Evolutionary conservation across 129 eudicot species (phyloP), one percentile per base, ranked within the genome.

Genomic region (Flaveria robusta): DNA sequence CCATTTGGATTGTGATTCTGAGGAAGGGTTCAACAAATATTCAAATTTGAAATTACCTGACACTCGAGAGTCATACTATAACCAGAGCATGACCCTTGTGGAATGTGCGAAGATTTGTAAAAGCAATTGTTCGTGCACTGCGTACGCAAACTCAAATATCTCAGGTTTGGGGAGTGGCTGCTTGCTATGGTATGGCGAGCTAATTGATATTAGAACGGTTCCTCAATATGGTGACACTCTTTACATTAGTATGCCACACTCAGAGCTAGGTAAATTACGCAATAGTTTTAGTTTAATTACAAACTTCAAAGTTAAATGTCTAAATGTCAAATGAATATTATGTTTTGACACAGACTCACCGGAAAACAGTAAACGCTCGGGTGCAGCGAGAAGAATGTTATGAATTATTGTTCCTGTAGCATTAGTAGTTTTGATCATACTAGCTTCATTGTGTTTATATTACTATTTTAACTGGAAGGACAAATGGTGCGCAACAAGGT

Each of bases 121-220:
- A 72, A 81, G 52, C 19, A 72, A 89, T 42, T 86, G 96, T 43
- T 79, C 84, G 9, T 89, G 95, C 50, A 39, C 67, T 45, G 87
- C 87, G 7, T 89, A 86, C 50, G 16, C 87, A n/a, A 58, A 74
- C 34, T 37, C 72, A 8, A 71, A 84, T 49, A 69, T 72, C 2
- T 71, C 78, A 2, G 78, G 81, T 18, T 46, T 72, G 1, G 84
- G 95, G 4, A 81, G 67, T 62, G 91, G 91, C 15, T 89, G 91
- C 71, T 80, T 86, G 79, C 54, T 77, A 20, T 89, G 89, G 91
- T 77, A 55, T 9, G 84, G 79, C 10, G 85, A 83, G 19, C 47
- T 89, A 73, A 34, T 86, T 52, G 78, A 81, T 71, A 70, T 65
- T 39, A 76, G 77, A 81, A 58, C 72, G n/a, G 65, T 37, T 63